A percentile compares a stretch with the other conserved stretches of the same genome.
phyloP scores from a whole-genome alignment of 1,284 basidiomycete genomes.

The Sanghuangporus weigelae region DNA sequence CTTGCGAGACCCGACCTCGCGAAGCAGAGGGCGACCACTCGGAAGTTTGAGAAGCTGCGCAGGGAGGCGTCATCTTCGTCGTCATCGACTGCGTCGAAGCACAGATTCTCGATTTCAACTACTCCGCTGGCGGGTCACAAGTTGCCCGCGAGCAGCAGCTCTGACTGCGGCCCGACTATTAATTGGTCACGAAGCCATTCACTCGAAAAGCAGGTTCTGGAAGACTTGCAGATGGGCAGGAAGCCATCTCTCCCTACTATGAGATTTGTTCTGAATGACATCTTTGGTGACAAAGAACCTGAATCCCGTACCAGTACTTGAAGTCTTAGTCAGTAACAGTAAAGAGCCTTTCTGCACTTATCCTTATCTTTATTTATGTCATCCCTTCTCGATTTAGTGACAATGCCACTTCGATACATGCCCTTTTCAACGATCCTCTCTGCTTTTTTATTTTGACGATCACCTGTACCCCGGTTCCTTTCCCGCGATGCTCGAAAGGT shows the following conservation, averaged over 20 bases:
- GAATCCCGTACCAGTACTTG: background rate
- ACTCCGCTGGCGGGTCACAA: background rate
- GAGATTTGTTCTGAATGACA: conserved; percentile 1
- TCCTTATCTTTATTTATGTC: conserved; percentile 1
- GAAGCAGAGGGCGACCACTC: background rate
- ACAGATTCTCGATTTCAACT: background rate
- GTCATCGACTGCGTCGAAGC: background rate
- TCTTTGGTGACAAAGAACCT: background rate
- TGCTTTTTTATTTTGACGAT: background rate
- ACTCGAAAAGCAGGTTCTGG: conserved; percentile 7
- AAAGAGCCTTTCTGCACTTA: background rate
- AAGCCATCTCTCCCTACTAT: conserved; percentile 12
- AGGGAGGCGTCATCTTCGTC: background rate
- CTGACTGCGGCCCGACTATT: background rate
- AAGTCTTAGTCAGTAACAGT: background rate
- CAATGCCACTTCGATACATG: background rate
- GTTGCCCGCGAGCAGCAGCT: background rate
- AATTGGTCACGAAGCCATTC: conserved; percentile 9
- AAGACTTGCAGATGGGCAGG: conserved; percentile 7
- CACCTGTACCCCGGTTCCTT: background rate
- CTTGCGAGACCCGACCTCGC: conserved; percentile 17
- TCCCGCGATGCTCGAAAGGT: background rate
- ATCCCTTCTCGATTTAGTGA: background rate
- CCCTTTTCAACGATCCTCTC: background rate
- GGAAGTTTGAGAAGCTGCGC: background rate